phyloP scores from a whole-genome alignment of 352 stramenopile species.

The Globisporangium cystogenes region DNA sequence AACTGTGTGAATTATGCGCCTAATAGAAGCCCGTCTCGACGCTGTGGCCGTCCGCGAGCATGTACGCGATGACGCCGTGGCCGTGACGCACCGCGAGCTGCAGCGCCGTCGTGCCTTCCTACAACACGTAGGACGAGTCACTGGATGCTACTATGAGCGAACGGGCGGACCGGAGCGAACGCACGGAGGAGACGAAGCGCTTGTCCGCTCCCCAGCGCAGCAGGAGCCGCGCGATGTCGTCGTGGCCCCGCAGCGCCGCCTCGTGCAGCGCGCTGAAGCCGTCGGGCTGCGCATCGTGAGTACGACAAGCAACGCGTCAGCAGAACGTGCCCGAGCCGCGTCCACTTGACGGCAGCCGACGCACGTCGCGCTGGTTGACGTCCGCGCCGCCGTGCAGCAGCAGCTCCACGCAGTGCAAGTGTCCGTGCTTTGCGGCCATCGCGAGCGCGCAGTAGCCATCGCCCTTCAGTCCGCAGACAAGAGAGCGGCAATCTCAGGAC shows the following conservation, averaged over 20 bases:
- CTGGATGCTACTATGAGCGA: too few relatives aligned
- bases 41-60: slow-evolving; percentile 53
- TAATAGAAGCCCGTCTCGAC: slow-evolving; percentile 57
- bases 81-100: slow-evolving; percentile 63
- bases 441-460: slow-evolving; percentile 59
- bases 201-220: slow-evolving; percentile 53
- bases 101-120: slow-evolving; percentile 66
- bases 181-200: slow-evolving; percentile 42
- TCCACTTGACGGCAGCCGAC: too few relatives aligned
- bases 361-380: slow-evolving; percentile 59
- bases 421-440: slow-evolving; percentile 49
- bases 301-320: too few relatives aligned
- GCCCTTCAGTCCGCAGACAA: too few relatives aligned
- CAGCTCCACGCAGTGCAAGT: slow-evolving; percentile 44
- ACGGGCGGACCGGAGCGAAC: background rate
- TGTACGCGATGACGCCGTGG: slow-evolving; percentile 48
- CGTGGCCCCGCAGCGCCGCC: slow-evolving; percentile 50
- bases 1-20: background rate
- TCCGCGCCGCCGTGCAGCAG: slow-evolving; percentile 43
- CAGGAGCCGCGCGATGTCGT: slow-evolving; percentile 55
- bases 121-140: background rate
- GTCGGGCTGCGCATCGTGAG: slow-evolving; percentile 55
- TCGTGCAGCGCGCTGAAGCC: slow-evolving; percentile 68
- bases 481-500: background rate
- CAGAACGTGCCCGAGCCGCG: too few relatives aligned